Conservation (phyloP, 2,329 filamentous ascomycete genomes). For the Aspergillus viridinutans region DNA sequence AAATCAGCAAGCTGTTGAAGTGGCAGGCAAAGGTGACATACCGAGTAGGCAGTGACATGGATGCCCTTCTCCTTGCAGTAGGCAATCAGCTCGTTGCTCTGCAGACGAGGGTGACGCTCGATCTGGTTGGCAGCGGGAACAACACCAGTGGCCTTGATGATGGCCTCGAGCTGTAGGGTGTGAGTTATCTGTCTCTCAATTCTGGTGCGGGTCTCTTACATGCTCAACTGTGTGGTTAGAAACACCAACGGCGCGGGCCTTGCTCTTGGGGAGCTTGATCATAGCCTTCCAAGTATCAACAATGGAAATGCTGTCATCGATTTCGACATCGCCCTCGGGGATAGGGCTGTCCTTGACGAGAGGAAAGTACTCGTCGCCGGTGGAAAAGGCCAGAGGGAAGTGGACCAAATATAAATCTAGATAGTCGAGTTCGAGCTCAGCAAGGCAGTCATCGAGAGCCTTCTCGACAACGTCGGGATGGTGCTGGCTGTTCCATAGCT, state of each 20-base stretch:
- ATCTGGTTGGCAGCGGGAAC: conserved; percentile 65
- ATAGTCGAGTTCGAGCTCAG: conserved; percentile 52
- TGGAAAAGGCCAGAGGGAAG: conserved; percentile 45
- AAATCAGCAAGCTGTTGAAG: background rate
- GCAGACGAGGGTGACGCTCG: conserved; percentile 65
- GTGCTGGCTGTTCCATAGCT: conserved; percentile 57
- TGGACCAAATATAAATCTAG: conserved; percentile 48
- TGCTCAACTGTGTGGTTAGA: conserved; percentile 40
- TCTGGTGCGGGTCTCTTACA: conserved; percentile 16
- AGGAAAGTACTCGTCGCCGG: conserved; percentile 45
- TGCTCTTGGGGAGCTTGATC: conserved; percentile 40
- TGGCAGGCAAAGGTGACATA: conserved; percentile 12
- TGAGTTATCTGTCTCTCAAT: background rate
- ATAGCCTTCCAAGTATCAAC: conserved; percentile 45
- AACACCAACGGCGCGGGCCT: conserved; percentile 40
- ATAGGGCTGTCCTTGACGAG: conserved; percentile 33
- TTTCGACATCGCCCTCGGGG: conserved; percentile 37
- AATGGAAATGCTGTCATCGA: conserved; percentile 43
- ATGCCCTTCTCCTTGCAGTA: conserved; percentile 58
- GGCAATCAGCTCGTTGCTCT: conserved; percentile 55
- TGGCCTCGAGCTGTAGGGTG: conserved; percentile 43
- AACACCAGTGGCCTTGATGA: conserved; percentile 54
- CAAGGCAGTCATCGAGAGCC: conserved; percentile 48
- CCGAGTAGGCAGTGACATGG: conserved; percentile 61
- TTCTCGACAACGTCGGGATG: conserved; percentile 48